Conservation (phyloP, 2,329 filamentous ascomycete genomes). For the Colletotrichum sansevieriae region DNA sequence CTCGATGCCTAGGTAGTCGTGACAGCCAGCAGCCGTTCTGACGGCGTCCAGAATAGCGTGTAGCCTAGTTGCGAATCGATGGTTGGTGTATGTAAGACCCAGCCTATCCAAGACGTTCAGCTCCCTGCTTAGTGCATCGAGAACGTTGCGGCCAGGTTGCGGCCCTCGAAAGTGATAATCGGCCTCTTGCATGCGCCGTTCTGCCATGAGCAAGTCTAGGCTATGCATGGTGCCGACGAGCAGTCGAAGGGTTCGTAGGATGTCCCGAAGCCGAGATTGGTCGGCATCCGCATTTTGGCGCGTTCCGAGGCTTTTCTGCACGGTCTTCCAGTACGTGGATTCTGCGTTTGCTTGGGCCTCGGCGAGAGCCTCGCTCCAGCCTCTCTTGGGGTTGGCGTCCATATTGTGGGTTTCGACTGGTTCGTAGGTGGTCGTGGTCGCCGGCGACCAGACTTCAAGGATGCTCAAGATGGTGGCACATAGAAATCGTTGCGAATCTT, state of each 20-base stretch:
- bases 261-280: background rate
- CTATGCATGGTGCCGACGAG: conserved; percentile 20
- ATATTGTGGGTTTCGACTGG: background rate
- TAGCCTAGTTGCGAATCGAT: background rate
- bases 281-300: background rate
- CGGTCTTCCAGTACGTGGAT: background rate
- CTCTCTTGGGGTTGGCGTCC: conserved; percentile 9
- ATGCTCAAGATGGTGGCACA: too few relatives aligned
- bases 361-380: background rate
- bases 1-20: background rate
- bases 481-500: too few relatives aligned
- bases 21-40: background rate
- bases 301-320: too few relatives aligned
- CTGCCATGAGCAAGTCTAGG: conserved; percentile 6
- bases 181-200: background rate
- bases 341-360: background rate
- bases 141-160: background rate
- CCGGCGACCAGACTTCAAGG: too few relatives aligned
- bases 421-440: background rate
- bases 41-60: background rate
- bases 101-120: background rate
- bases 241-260: conserved; percentile 9
- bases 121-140: background rate
- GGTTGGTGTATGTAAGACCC: background rate
- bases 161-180: background rate